Evolutionary conservation across 2,329 filamentous ascomycete species (phyloP).

Genomic region (Paecilomyces variotii): DNA sequence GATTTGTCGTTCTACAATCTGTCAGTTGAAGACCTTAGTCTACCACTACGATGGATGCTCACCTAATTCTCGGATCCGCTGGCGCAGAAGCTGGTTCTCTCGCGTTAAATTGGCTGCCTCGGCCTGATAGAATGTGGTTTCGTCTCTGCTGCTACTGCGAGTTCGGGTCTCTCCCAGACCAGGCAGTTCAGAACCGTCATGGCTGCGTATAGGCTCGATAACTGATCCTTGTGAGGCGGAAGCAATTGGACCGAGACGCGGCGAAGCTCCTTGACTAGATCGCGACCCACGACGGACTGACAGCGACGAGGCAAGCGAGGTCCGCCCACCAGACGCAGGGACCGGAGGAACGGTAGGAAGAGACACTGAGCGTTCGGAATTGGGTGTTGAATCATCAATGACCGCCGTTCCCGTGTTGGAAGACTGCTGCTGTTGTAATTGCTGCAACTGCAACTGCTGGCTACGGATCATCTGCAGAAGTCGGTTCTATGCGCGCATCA

Average conservation of each 20-base stretch:
- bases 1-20: slow-evolving; percentile 21
- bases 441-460: slow-evolving; percentile 40
- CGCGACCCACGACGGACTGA: slow-evolving; percentile 28
- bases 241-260: slow-evolving; percentile 25
- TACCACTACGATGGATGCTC: slow-evolving; percentile 5
- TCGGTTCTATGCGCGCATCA: slow-evolving; percentile 31
- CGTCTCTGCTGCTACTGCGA: slow-evolving; percentile 37
- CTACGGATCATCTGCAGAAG: slow-evolving; percentile 43
- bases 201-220: not conserved
- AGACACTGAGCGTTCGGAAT: slow-evolving; percentile 34
- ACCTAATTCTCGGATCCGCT: slow-evolving; percentile 41
- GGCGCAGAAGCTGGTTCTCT: slow-evolving; percentile 42
- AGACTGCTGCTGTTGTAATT: slow-evolving; percentile 21
- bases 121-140: slow-evolving; percentile 40
- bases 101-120: slow-evolving; percentile 39
- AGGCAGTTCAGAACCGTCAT: slow-evolving; percentile 14
- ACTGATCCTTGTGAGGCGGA: not conserved
- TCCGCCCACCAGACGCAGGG: slow-evolving; percentile 18
- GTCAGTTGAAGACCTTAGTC: not conserved
- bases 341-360: slow-evolving; percentile 27
- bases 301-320: slow-evolving; percentile 24
- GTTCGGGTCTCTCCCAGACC: slow-evolving; percentile 18
- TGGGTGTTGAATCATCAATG: slow-evolving; percentile 36
- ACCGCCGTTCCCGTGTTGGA: slow-evolving; percentile 20
- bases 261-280: slow-evolving; percentile 30